Conservation (phyloP, 768 basidiomycete species). For the Lyophyllum shimeji region DNA sequence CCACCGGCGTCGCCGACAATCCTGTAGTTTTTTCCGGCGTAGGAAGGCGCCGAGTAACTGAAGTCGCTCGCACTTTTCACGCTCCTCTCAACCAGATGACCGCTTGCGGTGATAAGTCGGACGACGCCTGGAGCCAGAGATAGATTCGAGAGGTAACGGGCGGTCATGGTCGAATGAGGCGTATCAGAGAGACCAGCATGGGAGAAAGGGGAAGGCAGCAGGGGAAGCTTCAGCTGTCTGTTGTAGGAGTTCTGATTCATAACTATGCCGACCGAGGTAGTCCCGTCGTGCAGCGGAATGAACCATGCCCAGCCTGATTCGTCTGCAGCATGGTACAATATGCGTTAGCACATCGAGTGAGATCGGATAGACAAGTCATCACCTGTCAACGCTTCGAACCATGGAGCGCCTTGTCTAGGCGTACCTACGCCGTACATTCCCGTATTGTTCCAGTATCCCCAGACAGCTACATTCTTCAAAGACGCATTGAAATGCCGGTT, state of each 20-base stretch:
- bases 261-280: slow-evolving; percentile 62
- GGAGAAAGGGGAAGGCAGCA: slow-evolving; percentile 28
- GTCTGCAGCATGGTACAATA: slow-evolving; percentile 34
- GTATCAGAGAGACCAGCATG: slow-evolving; percentile 22
- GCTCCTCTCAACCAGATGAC: slow-evolving; percentile 36
- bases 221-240: slow-evolving; percentile 30
- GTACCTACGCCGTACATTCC: slow-evolving; percentile 52
- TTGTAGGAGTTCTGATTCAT: slow-evolving; percentile 55
- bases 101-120: slow-evolving; percentile 38
- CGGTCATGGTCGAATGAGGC: slow-evolving; percentile 26
- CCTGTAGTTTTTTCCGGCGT: slow-evolving; percentile 54
- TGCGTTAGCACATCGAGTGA: not conserved
- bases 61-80: slow-evolving; percentile 60
- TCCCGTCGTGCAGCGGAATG: slow-evolving; percentile 65
- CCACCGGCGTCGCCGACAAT: slow-evolving; percentile 71
- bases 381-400: slow-evolving; percentile 75
- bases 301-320: slow-evolving; percentile 76
- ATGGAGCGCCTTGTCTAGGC: slow-evolving; percentile 54
- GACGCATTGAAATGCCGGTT: slow-evolving; percentile 69
- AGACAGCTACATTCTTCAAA: slow-evolving; percentile 71
- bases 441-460: slow-evolving; percentile 72
- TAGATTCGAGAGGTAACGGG: slow-evolving; percentile 45
- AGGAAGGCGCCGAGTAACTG: slow-evolving; percentile 60
- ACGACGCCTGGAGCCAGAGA: slow-evolving; percentile 47
- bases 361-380: slow-evolving; percentile 14